Evolutionary conservation across 2,329 filamentous ascomycete species (phyloP), one percentile per base, ranked within the genome.

Genomic region (Trichoderma sp.): DNA sequence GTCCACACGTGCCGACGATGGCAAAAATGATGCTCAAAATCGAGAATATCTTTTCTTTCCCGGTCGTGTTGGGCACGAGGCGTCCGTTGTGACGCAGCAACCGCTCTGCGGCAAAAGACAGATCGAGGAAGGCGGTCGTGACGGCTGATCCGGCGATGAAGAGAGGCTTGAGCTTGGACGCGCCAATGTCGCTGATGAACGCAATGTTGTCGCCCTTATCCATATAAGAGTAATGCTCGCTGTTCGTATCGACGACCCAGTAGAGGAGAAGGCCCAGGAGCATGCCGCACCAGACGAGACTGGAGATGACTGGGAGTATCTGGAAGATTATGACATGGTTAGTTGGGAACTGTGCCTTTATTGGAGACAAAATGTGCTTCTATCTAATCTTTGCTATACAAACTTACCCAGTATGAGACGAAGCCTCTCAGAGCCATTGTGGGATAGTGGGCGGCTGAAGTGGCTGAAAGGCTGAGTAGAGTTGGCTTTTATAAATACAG

Each of bases 31-130:
- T 92, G 55, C 86, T 86, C 54, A 91, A 78, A 2, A 77, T 78
- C 6, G 84, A 88, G 26, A 93, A 83, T 4, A 88, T 74, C 79
- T 90, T 92, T 77, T 94, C 89, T 68, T 79, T 81, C 10, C 75
- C 73, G 8, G 86, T 88, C 13, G 85, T 81, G 80, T 97, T 97
- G 71, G 88, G 90, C 2, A 90, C 88, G 32, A 98, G 85, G 16
- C 93, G 90, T 10, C 93, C 92, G 26, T 83, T 85, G 80, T 97
- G 94, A 56, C 95, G 90, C 63, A 98, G 85, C 87, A 90, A 96
- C 71, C 94, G 89, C 81, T 97, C 95, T 16, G 91, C 83, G 65
- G 91, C 79, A 77, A 99, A 96, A 30, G 91, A 88, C 10, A 93
- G 80, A 80, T 97, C 91, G 75, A 99, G 90, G 71, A 92, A 90